Percentiles rank a stretch among this genome's conserved stretches.
phyloP scores from a whole-genome alignment of 2,329 filamentous ascomycete species.

The Epichloe amarillans region DNA sequence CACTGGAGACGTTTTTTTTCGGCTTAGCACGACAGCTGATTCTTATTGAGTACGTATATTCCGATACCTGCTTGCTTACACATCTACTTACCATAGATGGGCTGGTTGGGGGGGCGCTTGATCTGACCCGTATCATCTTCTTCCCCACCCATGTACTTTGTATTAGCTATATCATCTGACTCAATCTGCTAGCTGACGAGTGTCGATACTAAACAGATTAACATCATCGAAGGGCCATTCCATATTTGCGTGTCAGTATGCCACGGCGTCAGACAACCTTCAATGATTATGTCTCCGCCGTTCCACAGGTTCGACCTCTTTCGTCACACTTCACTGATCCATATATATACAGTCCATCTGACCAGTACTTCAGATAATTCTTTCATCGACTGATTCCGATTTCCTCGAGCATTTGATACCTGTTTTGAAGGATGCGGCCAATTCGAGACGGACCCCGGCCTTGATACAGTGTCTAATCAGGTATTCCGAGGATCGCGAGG shows the following conservation, averaged over 20 bases:
- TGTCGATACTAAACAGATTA: neutral
- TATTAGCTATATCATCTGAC: neutral
- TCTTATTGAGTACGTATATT: too few relatives aligned
- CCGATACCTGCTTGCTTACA: too few relatives aligned
- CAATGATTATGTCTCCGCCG: conserved; percentile 33
- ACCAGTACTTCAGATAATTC: conserved; percentile 55
- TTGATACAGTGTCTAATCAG: conserved; percentile 58
- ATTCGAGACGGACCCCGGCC: conserved; percentile 56
- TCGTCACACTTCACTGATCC: neutral
- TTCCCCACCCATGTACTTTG: too few relatives aligned
- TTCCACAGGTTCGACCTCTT: conserved; percentile 26
- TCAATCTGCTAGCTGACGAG: neutral
- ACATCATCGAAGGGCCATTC: neutral
- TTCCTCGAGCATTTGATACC: conserved; percentile 94
- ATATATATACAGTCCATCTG: conserved; percentile 1
- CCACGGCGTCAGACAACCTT: conserved; percentile 31
- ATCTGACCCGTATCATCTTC: too few relatives aligned
- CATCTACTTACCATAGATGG: too few relatives aligned
- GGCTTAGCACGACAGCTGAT: too few relatives aligned
- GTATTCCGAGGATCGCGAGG: conserved; percentile 76
- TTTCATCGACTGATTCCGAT: conserved; percentile 81
- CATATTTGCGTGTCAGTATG: conserved; percentile 19
- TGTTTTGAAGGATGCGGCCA: conserved; percentile 78
- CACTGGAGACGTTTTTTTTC: too few relatives aligned
- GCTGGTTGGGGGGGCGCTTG: too few relatives aligned